These are phyloP conservation scores for Huntiella abstrusa DNA, from an alignment of 2,329 filamentous ascomycete species.

Conservation along the genomic window DNA sequence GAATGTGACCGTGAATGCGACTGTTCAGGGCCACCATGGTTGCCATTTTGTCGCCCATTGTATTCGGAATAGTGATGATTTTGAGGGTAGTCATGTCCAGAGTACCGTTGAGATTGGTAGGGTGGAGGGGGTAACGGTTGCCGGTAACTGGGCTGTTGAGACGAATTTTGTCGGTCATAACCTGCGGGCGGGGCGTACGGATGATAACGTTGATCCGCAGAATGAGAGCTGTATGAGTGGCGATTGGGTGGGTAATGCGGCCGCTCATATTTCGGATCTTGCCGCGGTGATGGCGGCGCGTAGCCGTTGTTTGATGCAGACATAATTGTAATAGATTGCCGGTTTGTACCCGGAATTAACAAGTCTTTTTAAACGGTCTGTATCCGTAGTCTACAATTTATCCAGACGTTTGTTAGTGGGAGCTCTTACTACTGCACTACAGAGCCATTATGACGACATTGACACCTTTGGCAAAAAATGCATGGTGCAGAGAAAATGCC, in stretches of 20 bases:
- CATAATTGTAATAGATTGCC: neutral
- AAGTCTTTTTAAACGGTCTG: too few species aligned
- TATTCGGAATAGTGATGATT: slow-evolving; percentile 12
- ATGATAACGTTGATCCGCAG: neutral
- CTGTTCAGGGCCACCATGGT: slow-evolving; percentile 8
- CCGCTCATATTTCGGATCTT: neutral
- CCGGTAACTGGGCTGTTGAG: slow-evolving; percentile 1
- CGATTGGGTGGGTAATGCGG: neutral
- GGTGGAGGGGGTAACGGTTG: neutral
- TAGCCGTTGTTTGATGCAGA: neutral
- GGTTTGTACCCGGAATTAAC: too few species aligned
- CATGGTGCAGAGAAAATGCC: too few species aligned
- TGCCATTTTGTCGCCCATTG: slow-evolving; percentile 14
- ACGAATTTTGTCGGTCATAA: neutral
- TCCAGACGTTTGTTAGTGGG: too few species aligned
- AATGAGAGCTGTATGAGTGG: neutral
- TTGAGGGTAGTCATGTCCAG: neutral
- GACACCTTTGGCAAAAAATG: too few species aligned
- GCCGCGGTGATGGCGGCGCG: neutral
- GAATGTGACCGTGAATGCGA: slow-evolving; percentile 13
- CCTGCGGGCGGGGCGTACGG: neutral
- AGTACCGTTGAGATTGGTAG: slow-evolving; percentile 1
- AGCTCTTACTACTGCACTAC: too few species aligned
- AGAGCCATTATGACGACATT: too few species aligned
- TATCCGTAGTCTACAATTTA: too few species aligned